Conservation (phyloP, 768 basidiomycete species). For the Rhodotorula graminis region DNA sequence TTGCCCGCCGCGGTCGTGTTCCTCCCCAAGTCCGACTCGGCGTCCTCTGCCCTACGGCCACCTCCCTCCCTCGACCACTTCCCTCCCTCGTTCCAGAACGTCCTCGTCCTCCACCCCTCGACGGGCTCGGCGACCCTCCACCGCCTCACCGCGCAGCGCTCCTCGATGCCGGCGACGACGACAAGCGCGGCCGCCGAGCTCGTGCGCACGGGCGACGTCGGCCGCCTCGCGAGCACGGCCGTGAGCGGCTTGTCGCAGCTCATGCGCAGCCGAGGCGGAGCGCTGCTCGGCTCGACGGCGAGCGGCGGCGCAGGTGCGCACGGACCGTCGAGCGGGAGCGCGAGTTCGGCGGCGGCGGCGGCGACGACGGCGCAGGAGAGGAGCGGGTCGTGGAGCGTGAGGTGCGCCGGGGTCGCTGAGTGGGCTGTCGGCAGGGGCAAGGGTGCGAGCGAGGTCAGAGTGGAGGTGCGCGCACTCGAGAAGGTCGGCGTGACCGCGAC, state of each 20-base stretch:
- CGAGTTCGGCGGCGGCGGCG: neutral
- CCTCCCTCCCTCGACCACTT: neutral
- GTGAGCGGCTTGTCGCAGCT: slow-evolving; percentile 31
- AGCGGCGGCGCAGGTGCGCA: too few relatives aligned
- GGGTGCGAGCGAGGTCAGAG: slow-evolving; percentile 9
- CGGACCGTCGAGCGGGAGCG: too few relatives aligned
- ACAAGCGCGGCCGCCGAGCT: neutral
- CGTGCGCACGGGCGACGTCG: slow-evolving; percentile 27
- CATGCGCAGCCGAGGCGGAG: slow-evolving; percentile 16
- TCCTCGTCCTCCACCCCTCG: slow-evolving; percentile 15
- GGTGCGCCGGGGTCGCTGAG: slow-evolving; percentile 6
- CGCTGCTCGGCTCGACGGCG: neutral
- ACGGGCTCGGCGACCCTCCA: slow-evolving; percentile 1
- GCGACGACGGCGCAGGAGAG: neutral
- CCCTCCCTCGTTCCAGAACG: slow-evolving; percentile 14
- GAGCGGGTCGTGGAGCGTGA: slow-evolving; percentile 13
- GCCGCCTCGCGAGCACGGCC: slow-evolving; percentile 27
- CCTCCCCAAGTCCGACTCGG: slow-evolving; percentile 15
- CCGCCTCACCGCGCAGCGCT: slow-evolving; percentile 9
- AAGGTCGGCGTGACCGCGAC: neutral
- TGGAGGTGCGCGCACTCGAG: neutral
- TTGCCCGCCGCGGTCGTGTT: slow-evolving; percentile 6
- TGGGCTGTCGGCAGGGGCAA: slow-evolving; percentile 16
- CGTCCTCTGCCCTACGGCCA: neutral
- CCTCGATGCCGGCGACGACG: neutral